phyloP scores from a whole-genome alignment of 177 flowering plant species.

The Tripterygium wilfordii region DNA sequence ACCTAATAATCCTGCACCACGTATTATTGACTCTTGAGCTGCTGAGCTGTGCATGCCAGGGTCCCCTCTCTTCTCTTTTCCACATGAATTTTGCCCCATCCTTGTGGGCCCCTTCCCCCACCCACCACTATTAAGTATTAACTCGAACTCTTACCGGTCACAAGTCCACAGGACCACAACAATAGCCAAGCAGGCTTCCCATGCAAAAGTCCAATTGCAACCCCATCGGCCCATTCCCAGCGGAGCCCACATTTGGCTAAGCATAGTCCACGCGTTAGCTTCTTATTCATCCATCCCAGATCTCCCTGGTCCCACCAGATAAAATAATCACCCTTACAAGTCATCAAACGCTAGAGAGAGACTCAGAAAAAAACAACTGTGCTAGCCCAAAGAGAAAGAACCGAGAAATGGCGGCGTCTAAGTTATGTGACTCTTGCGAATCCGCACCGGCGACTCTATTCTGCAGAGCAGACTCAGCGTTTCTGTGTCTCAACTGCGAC shows the following conservation, averaged over 20 bases:
- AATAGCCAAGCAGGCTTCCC: too few relatives aligned
- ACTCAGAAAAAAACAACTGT: not conserved
- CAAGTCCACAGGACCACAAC: too few relatives aligned
- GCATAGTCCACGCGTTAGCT: slow-evolving; percentile 14
- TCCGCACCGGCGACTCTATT: slow-evolving; percentile 40
- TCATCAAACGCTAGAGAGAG: not conserved
- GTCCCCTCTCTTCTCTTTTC: too few relatives aligned
- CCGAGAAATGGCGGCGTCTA: slow-evolving; percentile 37
- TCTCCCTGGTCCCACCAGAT: slow-evolving; percentile 24
- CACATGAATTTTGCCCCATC: too few relatives aligned
- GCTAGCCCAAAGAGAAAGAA: not conserved
- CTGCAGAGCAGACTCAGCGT: slow-evolving; percentile 61
- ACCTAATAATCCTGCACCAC: too few relatives aligned
- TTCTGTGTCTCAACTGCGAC: slow-evolving; percentile 51
- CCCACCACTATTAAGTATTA: too few relatives aligned
- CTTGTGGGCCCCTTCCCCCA: too few relatives aligned
- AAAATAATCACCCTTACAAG: slow-evolving; percentile 2
- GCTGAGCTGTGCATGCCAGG: too few relatives aligned
- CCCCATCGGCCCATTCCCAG: too few relatives aligned
- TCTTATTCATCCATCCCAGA: slow-evolving; percentile 20
- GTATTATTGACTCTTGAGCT: too few relatives aligned
- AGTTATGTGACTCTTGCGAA: slow-evolving; percentile 58
- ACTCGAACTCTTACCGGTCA: too few relatives aligned
- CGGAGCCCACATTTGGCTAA: slow-evolving; percentile 48
- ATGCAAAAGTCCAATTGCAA: too few relatives aligned